Evolutionary conservation across 2,329 filamentous ascomycete genomes (phyloP).

Genomic region (Stemphylium vesicarium): DNA sequence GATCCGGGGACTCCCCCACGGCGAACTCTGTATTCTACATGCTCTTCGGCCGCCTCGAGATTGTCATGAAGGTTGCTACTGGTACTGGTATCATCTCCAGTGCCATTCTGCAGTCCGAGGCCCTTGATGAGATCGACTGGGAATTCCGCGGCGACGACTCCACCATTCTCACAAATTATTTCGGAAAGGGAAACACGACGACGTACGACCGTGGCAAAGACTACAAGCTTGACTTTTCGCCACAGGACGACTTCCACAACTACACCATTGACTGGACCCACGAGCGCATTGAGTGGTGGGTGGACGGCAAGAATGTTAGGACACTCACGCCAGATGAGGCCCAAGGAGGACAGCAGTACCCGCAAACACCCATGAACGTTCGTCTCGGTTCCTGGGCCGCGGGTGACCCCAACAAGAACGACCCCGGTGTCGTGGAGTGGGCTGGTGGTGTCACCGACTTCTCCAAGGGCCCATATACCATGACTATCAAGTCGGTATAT

Average conservation of each 20-base stretch:
- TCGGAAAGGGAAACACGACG: slow-evolving; percentile 61
- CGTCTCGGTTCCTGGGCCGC: slow-evolving; percentile 73
- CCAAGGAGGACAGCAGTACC: slow-evolving; percentile 64
- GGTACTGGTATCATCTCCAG: slow-evolving; percentile 59
- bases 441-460: slow-evolving; percentile 74
- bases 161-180: slow-evolving; percentile 60
- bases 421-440: slow-evolving; percentile 56
- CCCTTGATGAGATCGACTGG: slow-evolving; percentile 63
- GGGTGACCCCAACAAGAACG: slow-evolving; percentile 56
- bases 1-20: slow-evolving; percentile 77
- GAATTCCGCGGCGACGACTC: slow-evolving; percentile 52
- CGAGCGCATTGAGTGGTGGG: slow-evolving; percentile 67
- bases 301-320: slow-evolving; percentile 68
- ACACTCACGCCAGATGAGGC: slow-evolving; percentile 67
- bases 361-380: slow-evolving; percentile 76
- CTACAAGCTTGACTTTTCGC: slow-evolving; percentile 32
- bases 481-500: slow-evolving; percentile 71
- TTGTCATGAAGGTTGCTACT: slow-evolving; percentile 55
- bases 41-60: slow-evolving; percentile 60
- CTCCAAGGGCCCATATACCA: slow-evolving; percentile 69
- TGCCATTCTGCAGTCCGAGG: slow-evolving; percentile 59
- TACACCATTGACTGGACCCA: slow-evolving; percentile 69
- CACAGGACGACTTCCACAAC: slow-evolving; percentile 49
- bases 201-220: slow-evolving; percentile 56
- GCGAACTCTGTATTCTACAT: slow-evolving; percentile 68